Percentiles rank a stretch among this genome's conserved stretches.
Conservation (phyloP, 148 eudicot species). For the Amaranthus palmeri region DNA sequence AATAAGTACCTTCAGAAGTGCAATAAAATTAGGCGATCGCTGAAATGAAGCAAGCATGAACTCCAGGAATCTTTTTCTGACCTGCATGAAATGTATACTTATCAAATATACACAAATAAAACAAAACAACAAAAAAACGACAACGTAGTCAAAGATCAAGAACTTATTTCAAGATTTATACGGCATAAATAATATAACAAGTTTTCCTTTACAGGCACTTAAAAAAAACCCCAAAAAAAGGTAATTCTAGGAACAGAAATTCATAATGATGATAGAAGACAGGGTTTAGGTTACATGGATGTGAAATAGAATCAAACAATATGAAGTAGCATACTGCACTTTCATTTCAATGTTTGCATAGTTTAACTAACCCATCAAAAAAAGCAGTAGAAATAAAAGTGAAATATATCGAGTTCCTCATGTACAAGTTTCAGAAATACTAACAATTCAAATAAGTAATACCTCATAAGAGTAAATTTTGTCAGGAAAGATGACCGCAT, state of each 20-base stretch:
- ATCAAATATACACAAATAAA: neutral
- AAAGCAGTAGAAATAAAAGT: constrained; percentile 1
- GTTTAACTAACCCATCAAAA: neutral
- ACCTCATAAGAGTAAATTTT: constrained; percentile 77
- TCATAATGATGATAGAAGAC: neutral
- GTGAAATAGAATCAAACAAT: neutral
- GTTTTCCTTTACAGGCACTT: neutral
- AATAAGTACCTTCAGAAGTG: constrained; percentile 76
- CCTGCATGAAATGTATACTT: constrained; percentile 32
- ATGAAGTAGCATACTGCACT: neutral
- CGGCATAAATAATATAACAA: neutral
- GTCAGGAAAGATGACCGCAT: constrained; percentile 71
- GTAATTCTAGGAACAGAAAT: neutral
- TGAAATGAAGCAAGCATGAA: constrained; percentile 93
- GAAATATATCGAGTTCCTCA: neutral
- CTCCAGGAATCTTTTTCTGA: constrained; percentile 80
- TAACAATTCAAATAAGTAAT: constrained; percentile 16
- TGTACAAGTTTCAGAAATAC: neutral
- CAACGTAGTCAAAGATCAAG: neutral
- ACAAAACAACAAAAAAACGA: neutral
- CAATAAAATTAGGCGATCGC: constrained; percentile 73
- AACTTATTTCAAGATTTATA: neutral
- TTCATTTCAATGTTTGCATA: neutral
- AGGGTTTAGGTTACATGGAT: neutral
- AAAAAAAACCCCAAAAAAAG: neutral